Percentiles rank a stretch among this genome's conserved stretches.
These are phyloP conservation scores for Phylloporus scabripes DNA, from an alignment of 768 basidiomycete genomes.

Conservation along the genomic window DNA sequence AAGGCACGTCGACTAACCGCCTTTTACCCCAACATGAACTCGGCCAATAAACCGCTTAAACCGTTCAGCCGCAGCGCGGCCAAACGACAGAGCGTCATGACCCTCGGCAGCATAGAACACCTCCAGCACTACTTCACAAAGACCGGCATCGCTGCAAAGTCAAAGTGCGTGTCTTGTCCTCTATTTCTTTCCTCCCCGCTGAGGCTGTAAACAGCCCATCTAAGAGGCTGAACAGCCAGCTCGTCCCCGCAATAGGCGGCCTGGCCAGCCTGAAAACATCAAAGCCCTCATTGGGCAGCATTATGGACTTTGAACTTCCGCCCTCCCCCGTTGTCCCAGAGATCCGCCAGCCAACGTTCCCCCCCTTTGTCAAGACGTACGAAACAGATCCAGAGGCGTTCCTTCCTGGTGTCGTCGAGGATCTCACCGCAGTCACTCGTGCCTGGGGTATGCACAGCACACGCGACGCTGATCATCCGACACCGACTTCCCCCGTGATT, in stretches of 20 bases:
- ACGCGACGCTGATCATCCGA: slow-evolving; percentile 10
- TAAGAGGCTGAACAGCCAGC: slow-evolving; percentile 51
- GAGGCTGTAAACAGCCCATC: slow-evolving; percentile 29
- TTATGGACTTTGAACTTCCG: slow-evolving; percentile 57
- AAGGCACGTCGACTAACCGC: slow-evolving; percentile 66
- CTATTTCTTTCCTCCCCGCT: slow-evolving; percentile 1
- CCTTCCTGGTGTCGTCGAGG: slow-evolving; percentile 71
- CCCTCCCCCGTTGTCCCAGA: slow-evolving; percentile 60
- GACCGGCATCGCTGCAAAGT: slow-evolving; percentile 69
- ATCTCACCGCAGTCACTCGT: slow-evolving; percentile 56
- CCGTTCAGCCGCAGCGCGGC: slow-evolving; percentile 89
- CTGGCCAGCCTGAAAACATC: slow-evolving; percentile 37
- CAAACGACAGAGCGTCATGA: slow-evolving; percentile 90
- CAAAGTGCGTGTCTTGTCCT: slow-evolving; percentile 49
- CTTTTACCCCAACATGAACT: slow-evolving; percentile 71
- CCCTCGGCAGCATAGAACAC: slow-evolving; percentile 93
- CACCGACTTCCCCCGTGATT: slow-evolving; percentile 24
- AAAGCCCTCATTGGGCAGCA: slow-evolving; percentile 37
- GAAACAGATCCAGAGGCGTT: slow-evolving; percentile 75
- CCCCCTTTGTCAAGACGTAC: slow-evolving; percentile 57
- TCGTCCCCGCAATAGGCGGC: slow-evolving; percentile 76
- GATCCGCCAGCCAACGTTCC: slow-evolving; percentile 38
- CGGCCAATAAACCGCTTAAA: slow-evolving; percentile 67
- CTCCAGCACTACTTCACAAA: slow-evolving; percentile 94
- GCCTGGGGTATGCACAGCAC: slow-evolving; percentile 51